Evolutionary conservation across 176 grass and related monocot species (phyloP).

Genomic region (Urochloa ruziziensis): DNA sequence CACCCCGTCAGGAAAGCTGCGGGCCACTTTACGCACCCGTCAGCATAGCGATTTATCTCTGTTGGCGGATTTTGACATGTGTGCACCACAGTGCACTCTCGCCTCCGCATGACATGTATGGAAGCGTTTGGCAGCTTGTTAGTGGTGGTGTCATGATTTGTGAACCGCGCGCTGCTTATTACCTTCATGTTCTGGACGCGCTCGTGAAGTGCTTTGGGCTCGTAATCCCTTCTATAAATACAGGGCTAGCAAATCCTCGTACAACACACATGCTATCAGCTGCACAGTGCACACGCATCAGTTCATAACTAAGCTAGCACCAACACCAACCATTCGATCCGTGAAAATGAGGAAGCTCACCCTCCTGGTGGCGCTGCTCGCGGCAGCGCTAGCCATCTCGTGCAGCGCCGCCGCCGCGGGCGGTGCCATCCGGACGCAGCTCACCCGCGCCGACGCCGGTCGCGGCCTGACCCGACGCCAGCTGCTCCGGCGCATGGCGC

Average conservation of each 20-base stretch:
- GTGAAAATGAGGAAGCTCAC: background rate
- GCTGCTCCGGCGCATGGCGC: slow-evolving; percentile 22
- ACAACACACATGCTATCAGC: background rate
- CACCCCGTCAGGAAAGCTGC: too few relatives aligned
- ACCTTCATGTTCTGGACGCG: too few relatives aligned
- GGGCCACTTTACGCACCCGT: too few relatives aligned
- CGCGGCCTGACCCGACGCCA: slow-evolving; percentile 21
- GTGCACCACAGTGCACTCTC: background rate
- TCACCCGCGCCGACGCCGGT: slow-evolving; percentile 33
- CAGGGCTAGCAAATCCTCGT: too few relatives aligned
- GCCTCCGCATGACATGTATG: too few relatives aligned
- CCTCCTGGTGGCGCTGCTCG: slow-evolving; percentile 29
- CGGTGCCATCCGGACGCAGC: background rate
- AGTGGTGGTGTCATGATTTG: background rate
- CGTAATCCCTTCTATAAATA: too few relatives aligned
- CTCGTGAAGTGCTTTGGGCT: too few relatives aligned
- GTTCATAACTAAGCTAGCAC: background rate
- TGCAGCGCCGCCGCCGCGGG: background rate
- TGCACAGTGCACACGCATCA: background rate
- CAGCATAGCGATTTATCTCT: too few relatives aligned
- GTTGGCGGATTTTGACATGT: background rate
- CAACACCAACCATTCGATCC: background rate
- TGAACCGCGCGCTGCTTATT: background rate
- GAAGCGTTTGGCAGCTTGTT: too few relatives aligned
- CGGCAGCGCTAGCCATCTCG: background rate